Conservation (phyloP, 371 early-diverging fungal genomes). For the Rhizopus microsporus region DNA sequence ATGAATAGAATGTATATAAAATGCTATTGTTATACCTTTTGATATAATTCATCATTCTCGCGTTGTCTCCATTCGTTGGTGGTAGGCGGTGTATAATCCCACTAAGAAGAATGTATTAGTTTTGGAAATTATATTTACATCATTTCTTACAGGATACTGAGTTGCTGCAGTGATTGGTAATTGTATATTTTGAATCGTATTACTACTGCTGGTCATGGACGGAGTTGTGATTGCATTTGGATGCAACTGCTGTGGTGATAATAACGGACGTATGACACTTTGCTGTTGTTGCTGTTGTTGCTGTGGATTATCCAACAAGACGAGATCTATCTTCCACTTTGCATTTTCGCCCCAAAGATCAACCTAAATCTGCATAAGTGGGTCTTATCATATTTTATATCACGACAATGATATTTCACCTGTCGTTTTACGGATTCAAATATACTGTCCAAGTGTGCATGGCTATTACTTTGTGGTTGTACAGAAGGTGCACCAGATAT, state of each 20-base stretch:
- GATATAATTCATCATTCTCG: slow-evolving; percentile 27
- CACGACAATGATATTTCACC: slow-evolving; percentile 6
- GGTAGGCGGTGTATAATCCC: slow-evolving; percentile 26
- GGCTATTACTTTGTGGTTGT: not conserved
- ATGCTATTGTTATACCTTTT: slow-evolving; percentile 24
- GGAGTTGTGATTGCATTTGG: slow-evolving; percentile 25
- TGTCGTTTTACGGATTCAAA: slow-evolving; percentile 29
- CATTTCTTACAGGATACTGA: slow-evolving; percentile 28
- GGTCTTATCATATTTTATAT: not conserved
- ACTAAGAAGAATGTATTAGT: slow-evolving; percentile 7
- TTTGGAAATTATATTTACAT: not conserved
- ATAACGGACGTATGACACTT: slow-evolving; percentile 16
- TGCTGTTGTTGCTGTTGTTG: slow-evolving; percentile 11
- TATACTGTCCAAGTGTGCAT: slow-evolving; percentile 22
- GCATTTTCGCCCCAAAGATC: slow-evolving; percentile 43
- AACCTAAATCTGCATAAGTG: slow-evolving; percentile 20
- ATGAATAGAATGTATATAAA: not conserved
- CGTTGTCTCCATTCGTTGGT: slow-evolving; percentile 13
- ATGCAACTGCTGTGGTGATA: slow-evolving; percentile 29
- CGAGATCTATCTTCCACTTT: slow-evolving; percentile 41
- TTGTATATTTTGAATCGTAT: slow-evolving; percentile 1
- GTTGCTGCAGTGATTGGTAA: slow-evolving; percentile 22
- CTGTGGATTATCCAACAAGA: slow-evolving; percentile 31
- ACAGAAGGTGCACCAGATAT: not conserved
- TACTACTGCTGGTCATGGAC: slow-evolving; percentile 2